Percentiles rank a stretch among this genome's conserved stretches.
These are phyloP conservation scores for Paulownia fortunei DNA, from an alignment of 257 asterid genomes.

Conservation along the genomic window DNA sequence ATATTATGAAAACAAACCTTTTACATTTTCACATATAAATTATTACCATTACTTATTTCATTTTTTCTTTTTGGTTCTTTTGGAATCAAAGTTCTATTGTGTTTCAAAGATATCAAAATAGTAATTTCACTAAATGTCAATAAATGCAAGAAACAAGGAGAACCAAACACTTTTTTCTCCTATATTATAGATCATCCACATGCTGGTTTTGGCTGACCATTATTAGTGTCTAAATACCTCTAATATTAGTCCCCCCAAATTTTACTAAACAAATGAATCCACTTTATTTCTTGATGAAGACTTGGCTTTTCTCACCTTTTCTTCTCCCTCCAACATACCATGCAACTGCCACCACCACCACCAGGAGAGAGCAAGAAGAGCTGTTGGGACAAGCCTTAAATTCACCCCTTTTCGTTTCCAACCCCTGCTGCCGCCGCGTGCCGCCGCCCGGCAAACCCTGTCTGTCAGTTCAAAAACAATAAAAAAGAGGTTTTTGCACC, in stretches of 20 bases:
- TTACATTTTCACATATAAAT: no score
- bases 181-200: constrained; percentile 34
- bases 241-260: constrained; percentile 36
- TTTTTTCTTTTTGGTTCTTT: no score
- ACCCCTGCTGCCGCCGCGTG: constrained; percentile 15
- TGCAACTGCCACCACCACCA: constrained; percentile 27
- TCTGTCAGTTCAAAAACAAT: background rate
- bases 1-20: no score
- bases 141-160: background rate
- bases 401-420: background rate
- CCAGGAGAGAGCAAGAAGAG: constrained; percentile 51
- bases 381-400: constrained; percentile 30
- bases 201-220: constrained; percentile 12
- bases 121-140: background rate
- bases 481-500: background rate
- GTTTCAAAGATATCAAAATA: background rate
- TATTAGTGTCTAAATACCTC: constrained; percentile 26
- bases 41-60: no score
- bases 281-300: constrained; percentile 33
- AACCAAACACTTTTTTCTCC: constrained; percentile 31
- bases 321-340: constrained; percentile 53
- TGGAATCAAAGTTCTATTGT: no score
- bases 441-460: constrained; percentile 13
- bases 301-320: constrained; percentile 50
- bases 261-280: constrained; percentile 24